These are phyloP conservation scores for Thermothelomyces thermophilus DNA, from an alignment of 2,329 filamentous ascomycete species.

Conservation along the genomic window DNA sequence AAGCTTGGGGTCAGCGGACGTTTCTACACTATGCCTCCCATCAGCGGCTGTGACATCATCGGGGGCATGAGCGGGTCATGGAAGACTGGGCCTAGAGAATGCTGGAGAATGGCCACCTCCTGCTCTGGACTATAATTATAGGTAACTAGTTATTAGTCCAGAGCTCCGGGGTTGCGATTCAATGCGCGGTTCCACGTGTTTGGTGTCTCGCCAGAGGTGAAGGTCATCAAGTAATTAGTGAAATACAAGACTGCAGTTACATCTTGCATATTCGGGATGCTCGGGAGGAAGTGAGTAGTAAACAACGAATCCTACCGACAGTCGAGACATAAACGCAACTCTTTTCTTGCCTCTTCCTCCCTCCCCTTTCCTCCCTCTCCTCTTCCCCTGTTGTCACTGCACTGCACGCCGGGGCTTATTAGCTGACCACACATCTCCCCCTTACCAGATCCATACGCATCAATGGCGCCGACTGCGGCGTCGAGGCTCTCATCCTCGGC, in stretches of 20 bases:
- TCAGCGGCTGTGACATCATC: constrained; percentile 3
- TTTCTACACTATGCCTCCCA: background rate
- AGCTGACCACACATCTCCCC: background rate
- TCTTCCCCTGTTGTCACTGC: background rate
- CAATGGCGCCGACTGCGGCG: constrained; percentile 25
- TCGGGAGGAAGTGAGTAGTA: constrained; percentile 19
- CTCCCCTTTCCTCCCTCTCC: background rate
- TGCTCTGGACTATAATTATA: no score
- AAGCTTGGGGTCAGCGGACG: background rate
- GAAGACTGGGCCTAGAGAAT: no score
- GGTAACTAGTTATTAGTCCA: no score
- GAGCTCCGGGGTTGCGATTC: no score
- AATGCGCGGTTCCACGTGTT: background rate
- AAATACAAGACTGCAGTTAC: no score
- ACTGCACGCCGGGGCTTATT: no score
- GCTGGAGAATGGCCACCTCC: no score
- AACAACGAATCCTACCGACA: no score
- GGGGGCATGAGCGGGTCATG: background rate
- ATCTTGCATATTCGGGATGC: constrained; percentile 9
- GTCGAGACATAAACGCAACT: no score
- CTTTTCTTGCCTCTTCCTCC: background rate
- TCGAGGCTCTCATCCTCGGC: constrained; percentile 23
- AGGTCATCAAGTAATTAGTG: no score
- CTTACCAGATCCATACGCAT: constrained; percentile 22
- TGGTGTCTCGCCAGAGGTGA: background rate